Evolutionary conservation across 2,329 filamentous ascomycete species (phyloP).

Genomic region (Dendrostoma leiphaemia): DNA sequence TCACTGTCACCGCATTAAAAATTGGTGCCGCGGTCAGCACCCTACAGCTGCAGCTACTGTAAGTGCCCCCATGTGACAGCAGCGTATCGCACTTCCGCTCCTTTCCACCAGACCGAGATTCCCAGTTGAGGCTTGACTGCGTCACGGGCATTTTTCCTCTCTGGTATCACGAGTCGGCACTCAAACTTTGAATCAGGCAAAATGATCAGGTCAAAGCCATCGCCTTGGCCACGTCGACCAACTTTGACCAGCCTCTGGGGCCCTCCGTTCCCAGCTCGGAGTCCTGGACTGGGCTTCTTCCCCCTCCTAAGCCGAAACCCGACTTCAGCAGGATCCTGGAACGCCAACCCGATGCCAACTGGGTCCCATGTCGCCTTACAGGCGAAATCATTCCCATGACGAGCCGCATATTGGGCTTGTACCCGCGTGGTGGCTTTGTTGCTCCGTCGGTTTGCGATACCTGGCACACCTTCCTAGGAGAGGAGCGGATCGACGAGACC

Average conservation of each 20-base stretch:
- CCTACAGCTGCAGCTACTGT: slow-evolving; percentile 23
- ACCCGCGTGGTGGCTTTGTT: slow-evolving; percentile 23
- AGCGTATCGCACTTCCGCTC: too few species aligned
- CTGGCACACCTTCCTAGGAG: slow-evolving; percentile 23
- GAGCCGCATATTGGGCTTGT: slow-evolving; percentile 16
- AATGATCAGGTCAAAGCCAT: slow-evolving; percentile 19
- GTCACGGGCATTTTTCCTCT: too few species aligned
- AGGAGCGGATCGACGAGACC: slow-evolving; percentile 23
- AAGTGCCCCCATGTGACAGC: too few species aligned
- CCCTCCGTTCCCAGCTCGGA: slow-evolving; percentile 18
- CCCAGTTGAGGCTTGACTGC: too few species aligned
- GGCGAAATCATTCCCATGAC: slow-evolving; percentile 26
- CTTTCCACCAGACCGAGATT: too few species aligned
- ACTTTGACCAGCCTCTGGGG: slow-evolving; percentile 24
- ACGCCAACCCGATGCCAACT: slow-evolving; percentile 21
- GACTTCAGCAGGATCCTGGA: slow-evolving; percentile 23
- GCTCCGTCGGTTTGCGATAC: slow-evolving; percentile 22
- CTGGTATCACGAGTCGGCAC: too few species aligned
- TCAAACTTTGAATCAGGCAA: slow-evolving; percentile 13
- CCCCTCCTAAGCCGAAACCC: slow-evolving; percentile 22
- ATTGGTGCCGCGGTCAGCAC: slow-evolving; percentile 21
- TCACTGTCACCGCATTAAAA: slow-evolving; percentile 22
- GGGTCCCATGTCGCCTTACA: slow-evolving; percentile 20
- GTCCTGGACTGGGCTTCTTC: slow-evolving; percentile 17
- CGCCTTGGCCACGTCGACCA: slow-evolving; percentile 23